Percentiles rank a stretch among this genome's conserved stretches.
These are phyloP conservation scores for Takashimella koratensis DNA, from an alignment of 1,284 basidiomycete genomes.

Conservation along the genomic window DNA sequence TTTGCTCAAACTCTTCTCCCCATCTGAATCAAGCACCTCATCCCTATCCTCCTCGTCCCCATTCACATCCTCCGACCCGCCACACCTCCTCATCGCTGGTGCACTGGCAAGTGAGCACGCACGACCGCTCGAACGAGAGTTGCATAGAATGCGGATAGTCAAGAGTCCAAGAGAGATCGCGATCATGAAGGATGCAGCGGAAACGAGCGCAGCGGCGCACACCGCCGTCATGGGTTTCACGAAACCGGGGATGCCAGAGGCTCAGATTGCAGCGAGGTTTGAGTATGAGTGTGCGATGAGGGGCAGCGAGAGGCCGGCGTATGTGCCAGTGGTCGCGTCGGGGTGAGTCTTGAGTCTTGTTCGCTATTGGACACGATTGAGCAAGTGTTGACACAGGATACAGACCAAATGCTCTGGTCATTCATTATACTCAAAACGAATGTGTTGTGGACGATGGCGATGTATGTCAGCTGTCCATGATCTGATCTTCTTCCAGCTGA, in stretches of 20 bases:
- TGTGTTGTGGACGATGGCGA: slow-evolving; percentile 69
- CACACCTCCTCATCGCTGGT: slow-evolving; percentile 45
- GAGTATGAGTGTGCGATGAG: slow-evolving; percentile 74
- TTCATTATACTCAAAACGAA: slow-evolving; percentile 90
- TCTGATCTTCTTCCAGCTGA: slow-evolving; percentile 6
- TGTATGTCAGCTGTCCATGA: slow-evolving; percentile 22
- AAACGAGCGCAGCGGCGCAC: slow-evolving; percentile 49
- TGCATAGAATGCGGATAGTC: slow-evolving; percentile 49
- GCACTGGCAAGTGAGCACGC: slow-evolving; percentile 40
- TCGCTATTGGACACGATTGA: neutral
- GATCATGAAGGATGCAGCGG: slow-evolving; percentile 51
- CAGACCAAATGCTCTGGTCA: slow-evolving; percentile 78
- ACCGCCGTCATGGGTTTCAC: slow-evolving; percentile 68
- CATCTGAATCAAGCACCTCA: slow-evolving; percentile 24
- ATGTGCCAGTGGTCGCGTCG: slow-evolving; percentile 91
- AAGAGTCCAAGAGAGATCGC: slow-evolving; percentile 49
- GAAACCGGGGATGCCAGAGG: slow-evolving; percentile 66
- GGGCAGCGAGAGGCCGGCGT: slow-evolving; percentile 81
- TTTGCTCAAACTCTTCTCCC: slow-evolving; percentile 44
- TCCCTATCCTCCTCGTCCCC: slow-evolving; percentile 11
- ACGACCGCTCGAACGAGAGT: slow-evolving; percentile 41
- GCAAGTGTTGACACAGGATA: too few relatives aligned
- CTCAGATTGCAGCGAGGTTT: slow-evolving; percentile 75
- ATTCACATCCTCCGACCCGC: slow-evolving; percentile 33
- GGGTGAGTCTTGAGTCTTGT: slow-evolving; percentile 68